These are phyloP conservation scores for Chytridiales sp. DNA, from an alignment of 371 early-diverging fungal genomes.

Conservation along the genomic window DNA sequence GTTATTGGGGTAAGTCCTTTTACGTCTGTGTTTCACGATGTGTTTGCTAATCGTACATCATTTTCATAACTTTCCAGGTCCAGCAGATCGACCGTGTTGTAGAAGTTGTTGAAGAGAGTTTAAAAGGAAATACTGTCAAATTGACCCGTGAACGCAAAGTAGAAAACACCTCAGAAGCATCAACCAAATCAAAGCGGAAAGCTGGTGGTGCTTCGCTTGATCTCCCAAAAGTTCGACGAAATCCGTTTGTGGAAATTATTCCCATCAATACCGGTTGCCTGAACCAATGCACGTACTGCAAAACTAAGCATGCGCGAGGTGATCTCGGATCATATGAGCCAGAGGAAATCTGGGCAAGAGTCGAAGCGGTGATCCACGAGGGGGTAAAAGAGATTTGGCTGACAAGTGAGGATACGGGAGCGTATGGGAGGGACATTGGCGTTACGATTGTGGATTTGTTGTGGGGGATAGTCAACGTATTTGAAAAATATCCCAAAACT, in stretches of 20 bases:
- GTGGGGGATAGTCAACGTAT: constrained; percentile 36
- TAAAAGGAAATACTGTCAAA: constrained; percentile 47
- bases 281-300: constrained; percentile 62
- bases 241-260: constrained; percentile 52
- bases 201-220: constrained; percentile 50
- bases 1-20: constrained; percentile 49
- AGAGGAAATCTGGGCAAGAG: constrained; percentile 46
- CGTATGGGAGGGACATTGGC: constrained; percentile 55
- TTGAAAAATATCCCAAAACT: constrained; percentile 36
- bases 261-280: constrained; percentile 56
- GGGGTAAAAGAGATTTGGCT: constrained; percentile 60
- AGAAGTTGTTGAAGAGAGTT: constrained; percentile 54
- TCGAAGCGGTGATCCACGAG: constrained; percentile 42
- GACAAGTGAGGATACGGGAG: constrained; percentile 56
- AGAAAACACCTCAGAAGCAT: not conserved
- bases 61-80: constrained; percentile 33
- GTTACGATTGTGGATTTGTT: constrained; percentile 44
- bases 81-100: constrained; percentile 58
- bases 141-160: constrained; percentile 35
- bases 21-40: not conserved
- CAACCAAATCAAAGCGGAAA: constrained; percentile 36
- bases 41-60: not conserved
- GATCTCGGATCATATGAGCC: constrained; percentile 46
- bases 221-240: constrained; percentile 52
- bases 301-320: constrained; percentile 59